phyloP scores from a whole-genome alignment of 169 alveolate species.

The Plasmodium malariae region DNA sequence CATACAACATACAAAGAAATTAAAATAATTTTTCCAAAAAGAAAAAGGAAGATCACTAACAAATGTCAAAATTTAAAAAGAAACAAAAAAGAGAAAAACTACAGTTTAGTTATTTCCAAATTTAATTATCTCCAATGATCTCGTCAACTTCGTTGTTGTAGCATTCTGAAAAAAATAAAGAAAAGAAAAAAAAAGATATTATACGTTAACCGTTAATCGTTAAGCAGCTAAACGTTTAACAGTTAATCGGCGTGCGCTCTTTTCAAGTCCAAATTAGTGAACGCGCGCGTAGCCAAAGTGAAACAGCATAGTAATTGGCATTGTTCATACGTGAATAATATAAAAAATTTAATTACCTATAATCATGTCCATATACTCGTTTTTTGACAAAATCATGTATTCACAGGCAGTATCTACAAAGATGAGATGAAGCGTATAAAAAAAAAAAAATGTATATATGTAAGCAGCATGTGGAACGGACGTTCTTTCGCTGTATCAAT shows the following conservation, averaged over 20 bases:
- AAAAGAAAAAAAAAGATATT: constrained; percentile 21
- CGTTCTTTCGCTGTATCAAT: too few species aligned
- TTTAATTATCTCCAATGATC: constrained; percentile 22
- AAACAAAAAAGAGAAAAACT: constrained; percentile 1
- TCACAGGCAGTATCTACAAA: constrained; percentile 21
- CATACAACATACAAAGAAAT: constrained; percentile 8
- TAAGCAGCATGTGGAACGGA: not conserved
- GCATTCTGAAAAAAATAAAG: constrained; percentile 33
- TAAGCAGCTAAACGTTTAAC: too few species aligned
- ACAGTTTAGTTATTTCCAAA: not conserved
- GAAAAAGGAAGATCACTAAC: not conserved
- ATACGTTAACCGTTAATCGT: too few species aligned
- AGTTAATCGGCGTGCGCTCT: too few species aligned
- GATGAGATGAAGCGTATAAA: too few species aligned
- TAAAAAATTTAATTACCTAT: constrained; percentile 26
- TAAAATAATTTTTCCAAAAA: not conserved
- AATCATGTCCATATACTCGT: constrained; percentile 75
- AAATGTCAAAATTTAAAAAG: constrained; percentile 7
- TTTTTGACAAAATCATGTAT: constrained; percentile 19
- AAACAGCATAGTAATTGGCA: not conserved
- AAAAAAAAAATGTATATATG: not conserved
- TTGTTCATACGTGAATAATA: not conserved
- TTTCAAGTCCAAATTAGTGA: too few species aligned
- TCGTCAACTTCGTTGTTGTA: constrained; percentile 73
- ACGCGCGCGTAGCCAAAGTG: too few species aligned